phyloP scores from a whole-genome alignment of 176 grass and related monocot species.

The Cenchrus fungigraminus region DNA sequence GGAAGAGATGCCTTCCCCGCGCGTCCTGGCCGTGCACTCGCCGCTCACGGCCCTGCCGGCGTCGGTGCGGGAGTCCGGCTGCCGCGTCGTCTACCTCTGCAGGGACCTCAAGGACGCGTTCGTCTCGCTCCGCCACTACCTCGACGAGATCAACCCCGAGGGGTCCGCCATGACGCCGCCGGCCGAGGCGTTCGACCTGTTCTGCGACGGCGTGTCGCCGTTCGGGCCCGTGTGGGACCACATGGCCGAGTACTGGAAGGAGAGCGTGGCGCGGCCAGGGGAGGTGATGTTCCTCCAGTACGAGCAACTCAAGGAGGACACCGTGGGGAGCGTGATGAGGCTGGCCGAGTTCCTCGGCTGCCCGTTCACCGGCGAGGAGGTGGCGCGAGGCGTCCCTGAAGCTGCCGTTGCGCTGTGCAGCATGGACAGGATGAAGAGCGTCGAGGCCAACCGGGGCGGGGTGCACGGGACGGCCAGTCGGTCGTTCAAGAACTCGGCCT shows the following conservation, averaged over 20 bases:
- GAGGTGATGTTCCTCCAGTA: constrained; percentile 61
- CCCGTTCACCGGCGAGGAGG: constrained; percentile 45
- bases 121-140: constrained; percentile 52
- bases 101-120: constrained; percentile 62
- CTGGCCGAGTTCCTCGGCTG: constrained; percentile 50
- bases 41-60: constrained; percentile 38
- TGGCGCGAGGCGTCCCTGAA: constrained; percentile 20
- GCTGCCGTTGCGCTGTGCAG: constrained; percentile 35
- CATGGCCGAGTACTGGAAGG: constrained; percentile 53
- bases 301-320: constrained; percentile 43
- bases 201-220: constrained; percentile 46
- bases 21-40: constrained; percentile 48
- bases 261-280: constrained; percentile 29
- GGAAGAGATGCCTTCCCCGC: constrained; percentile 44
- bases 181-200: constrained; percentile 10
- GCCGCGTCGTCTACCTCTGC: constrained; percentile 57
- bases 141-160: background rate
- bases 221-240: constrained; percentile 52
- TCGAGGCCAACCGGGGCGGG: constrained; percentile 39
- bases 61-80: constrained; percentile 26
- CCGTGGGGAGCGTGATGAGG: constrained; percentile 12
- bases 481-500: constrained; percentile 43
- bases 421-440: constrained; percentile 32
- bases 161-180: constrained; percentile 18
- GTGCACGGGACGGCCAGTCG: background rate